A percentile compares a stretch with the other conserved stretches of the same genome.
These are phyloP conservation scores for Heliophila coronopifolia DNA, from an alignment of 441 rosid genomes.

Conservation along the genomic window DNA sequence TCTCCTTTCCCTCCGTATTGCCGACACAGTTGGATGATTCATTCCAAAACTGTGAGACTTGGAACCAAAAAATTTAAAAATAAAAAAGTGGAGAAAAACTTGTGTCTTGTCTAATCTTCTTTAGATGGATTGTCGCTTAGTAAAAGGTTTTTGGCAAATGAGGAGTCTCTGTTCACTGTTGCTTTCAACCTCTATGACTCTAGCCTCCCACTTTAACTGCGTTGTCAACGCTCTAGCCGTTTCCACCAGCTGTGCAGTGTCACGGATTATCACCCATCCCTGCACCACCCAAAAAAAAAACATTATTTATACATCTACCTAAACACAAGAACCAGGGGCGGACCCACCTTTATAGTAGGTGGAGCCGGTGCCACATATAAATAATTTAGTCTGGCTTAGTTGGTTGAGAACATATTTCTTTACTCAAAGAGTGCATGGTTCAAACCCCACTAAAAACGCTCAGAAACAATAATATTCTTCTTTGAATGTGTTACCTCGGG, in stretches of 20 bases:
- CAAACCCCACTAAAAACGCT: no score
- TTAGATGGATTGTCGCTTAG: conserved; percentile 56
- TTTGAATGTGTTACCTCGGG: conserved; percentile 68
- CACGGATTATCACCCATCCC: conserved; percentile 97
- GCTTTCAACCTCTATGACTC: conserved; percentile 74
- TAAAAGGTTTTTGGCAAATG: conserved; percentile 88
- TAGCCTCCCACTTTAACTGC: conserved; percentile 88
- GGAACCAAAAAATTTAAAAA: conserved; percentile 15
- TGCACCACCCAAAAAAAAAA: no score
- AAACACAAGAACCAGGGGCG: no score
- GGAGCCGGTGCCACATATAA: no score
- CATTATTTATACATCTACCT: no score
- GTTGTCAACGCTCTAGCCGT: conserved; percentile 61
- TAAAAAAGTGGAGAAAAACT: conserved; percentile 19
- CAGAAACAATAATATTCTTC: background rate
- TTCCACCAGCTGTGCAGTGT: conserved; percentile 73
- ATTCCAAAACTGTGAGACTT: conserved; percentile 19
- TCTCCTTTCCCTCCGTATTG: conserved; percentile 40
- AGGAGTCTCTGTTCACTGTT: conserved; percentile 87
- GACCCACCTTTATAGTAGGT: no score
- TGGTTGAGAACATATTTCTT: no score
- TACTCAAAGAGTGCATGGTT: no score
- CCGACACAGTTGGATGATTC: conserved; percentile 19
- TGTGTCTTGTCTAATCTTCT: conserved; percentile 21
- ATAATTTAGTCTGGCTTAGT: no score